A percentile compares a stretch with the other conserved stretches of the same genome.
phyloP scores from a whole-genome alignment of 2,329 filamentous ascomycete species.

The Diaporthe citri region DNA sequence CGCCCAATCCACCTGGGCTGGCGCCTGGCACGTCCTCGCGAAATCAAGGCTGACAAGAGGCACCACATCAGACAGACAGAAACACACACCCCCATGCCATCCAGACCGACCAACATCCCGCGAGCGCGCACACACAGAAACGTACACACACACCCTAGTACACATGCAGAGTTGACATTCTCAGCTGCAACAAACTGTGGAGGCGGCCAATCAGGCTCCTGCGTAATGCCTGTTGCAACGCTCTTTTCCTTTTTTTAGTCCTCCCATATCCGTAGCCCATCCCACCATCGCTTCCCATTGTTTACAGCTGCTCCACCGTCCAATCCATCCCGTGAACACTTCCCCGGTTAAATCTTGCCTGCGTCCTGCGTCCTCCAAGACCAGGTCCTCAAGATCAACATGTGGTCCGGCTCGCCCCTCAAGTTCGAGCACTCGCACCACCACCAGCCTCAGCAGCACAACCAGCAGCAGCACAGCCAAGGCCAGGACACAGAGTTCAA shows the following conservation, averaged over 20 bases:
- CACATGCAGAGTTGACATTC: conserved; percentile 30
- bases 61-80: not conserved
- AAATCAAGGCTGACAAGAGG: conserved; percentile 26
- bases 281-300: conserved; percentile 26
- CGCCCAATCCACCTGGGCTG: conserved; percentile 12
- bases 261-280: conserved; percentile 13
- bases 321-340: conserved; percentile 16
- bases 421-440: conserved; percentile 40
- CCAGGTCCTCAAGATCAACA: conserved; percentile 28
- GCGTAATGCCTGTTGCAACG: conserved; percentile 23
- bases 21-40: conserved; percentile 27
- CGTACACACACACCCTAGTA: conserved; percentile 5
- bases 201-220: conserved; percentile 13
- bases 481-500: conserved; percentile 38
- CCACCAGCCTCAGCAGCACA: not conserved
- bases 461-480: not conserved
- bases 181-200: conserved; percentile 24
- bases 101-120: not conserved
- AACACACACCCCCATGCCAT: conserved; percentile 1
- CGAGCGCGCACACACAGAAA: not conserved
- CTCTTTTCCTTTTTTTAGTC: conserved; percentile 26
- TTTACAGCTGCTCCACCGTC: conserved; percentile 28
- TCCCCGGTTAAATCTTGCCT: conserved; percentile 19
- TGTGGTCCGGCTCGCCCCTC: conserved; percentile 39
- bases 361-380: conserved; percentile 4